A percentile compares a stretch with the other conserved stretches of the same genome.
Conservation (phyloP, 2,329 filamentous ascomycete genomes). For the Aspergillus quadrilineatus region DNA sequence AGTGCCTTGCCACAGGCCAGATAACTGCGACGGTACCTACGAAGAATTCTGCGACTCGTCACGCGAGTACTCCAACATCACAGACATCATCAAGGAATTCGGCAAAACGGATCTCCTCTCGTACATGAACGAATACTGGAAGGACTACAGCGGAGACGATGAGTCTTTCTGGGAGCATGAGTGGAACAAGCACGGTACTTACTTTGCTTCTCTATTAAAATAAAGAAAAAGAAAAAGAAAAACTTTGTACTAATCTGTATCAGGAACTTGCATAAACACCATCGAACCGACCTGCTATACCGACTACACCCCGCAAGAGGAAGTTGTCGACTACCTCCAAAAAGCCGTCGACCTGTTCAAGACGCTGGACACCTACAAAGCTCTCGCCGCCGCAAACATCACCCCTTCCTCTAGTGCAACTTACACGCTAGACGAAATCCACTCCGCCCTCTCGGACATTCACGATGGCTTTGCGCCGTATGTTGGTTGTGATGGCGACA, state of each 20-base stretch:
- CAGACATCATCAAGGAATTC: constrained; percentile 52
- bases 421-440: constrained; percentile 53
- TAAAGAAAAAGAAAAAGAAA: too few relatives aligned
- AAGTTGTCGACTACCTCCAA: constrained; percentile 60
- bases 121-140: constrained; percentile 63
- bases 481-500: constrained; percentile 50
- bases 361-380: constrained; percentile 55
- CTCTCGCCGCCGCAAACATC: constrained; percentile 57
- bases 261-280: constrained; percentile 67
- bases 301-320: constrained; percentile 54
- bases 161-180: constrained; percentile 68
- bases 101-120: constrained; percentile 51
- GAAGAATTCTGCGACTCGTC: constrained; percentile 55
- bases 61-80: constrained; percentile 59
- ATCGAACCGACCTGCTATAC: constrained; percentile 65
- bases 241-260: background rate
- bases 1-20: constrained; percentile 38
- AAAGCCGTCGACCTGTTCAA: constrained; percentile 57
- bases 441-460: constrained; percentile 49
- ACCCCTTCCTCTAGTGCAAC: constrained; percentile 50
- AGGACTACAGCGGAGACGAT: constrained; percentile 54
- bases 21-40: constrained; percentile 59
- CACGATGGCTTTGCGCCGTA: constrained; percentile 52
- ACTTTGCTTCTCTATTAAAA: background rate
- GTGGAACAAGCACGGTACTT: constrained; percentile 65